phyloP scores from a whole-genome alignment of 2,329 filamentous ascomycete species.

The Botryosphaeria dothidea region DNA sequence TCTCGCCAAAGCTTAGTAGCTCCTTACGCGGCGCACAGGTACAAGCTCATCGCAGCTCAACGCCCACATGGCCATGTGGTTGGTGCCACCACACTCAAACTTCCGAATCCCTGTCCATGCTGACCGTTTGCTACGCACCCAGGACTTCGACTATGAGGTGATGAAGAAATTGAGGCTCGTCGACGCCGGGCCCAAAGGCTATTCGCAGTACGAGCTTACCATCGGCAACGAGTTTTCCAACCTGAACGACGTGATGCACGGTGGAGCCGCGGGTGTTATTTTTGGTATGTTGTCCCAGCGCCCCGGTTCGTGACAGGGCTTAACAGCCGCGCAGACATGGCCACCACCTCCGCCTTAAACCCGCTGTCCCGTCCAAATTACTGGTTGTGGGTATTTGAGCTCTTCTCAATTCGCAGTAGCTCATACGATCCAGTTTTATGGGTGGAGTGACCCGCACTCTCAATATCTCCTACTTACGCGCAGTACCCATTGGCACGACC shows the following conservation, averaged over 20 bases:
- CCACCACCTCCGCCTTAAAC: conserved; percentile 51
- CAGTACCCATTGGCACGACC: conserved; percentile 48
- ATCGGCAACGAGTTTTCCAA: conserved; percentile 41
- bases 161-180: conserved; percentile 39
- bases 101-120: background rate
- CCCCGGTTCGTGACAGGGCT: background rate
- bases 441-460: conserved; percentile 53
- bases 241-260: conserved; percentile 44
- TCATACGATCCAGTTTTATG: conserved; percentile 39
- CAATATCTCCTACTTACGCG: conserved; percentile 54
- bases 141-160: conserved; percentile 41
- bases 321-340: conserved; percentile 32
- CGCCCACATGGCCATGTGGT: conserved; percentile 36
- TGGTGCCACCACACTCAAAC: conserved; percentile 15
- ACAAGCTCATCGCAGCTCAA: conserved; percentile 33
- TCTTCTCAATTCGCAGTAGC: background rate
- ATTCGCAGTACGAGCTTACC: conserved; percentile 35
- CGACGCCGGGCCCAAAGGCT: conserved; percentile 38
- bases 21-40: conserved; percentile 24
- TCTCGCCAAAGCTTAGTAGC: background rate
- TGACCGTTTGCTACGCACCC: background rate
- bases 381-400: conserved; percentile 44
- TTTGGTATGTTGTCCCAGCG: conserved; percentile 27
- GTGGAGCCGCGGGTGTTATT: conserved; percentile 41
- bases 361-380: conserved; percentile 50